Evolutionary conservation across 2,329 filamentous ascomycete species (phyloP).

Genomic region (Botrytis fabae): DNA sequence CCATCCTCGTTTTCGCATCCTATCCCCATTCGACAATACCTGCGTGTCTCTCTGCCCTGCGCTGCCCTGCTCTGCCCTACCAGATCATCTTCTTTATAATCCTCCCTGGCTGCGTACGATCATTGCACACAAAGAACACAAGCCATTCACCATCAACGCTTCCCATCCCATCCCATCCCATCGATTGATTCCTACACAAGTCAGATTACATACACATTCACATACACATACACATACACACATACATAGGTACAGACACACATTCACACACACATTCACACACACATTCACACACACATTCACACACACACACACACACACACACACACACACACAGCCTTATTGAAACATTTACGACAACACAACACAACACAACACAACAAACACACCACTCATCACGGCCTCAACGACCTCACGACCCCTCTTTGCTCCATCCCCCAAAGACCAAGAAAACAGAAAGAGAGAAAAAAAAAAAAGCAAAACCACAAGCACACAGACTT

Average conservation of each 20-base stretch:
- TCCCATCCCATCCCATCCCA: not conserved
- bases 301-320: no score
- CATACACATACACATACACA: not conserved
- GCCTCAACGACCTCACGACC: not conserved
- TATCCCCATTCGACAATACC: not conserved
- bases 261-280: not conserved
- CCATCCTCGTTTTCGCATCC: no score
- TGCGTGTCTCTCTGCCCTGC: not conserved
- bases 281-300: no score
- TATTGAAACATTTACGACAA: not conserved
- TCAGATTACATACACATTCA: not conserved
- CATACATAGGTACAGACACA: not conserved
- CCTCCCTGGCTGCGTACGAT: not conserved
- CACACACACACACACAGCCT: not conserved
- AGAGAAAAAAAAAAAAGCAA: not conserved
- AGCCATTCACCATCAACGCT: not conserved
- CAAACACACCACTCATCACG: constrained; percentile 3
- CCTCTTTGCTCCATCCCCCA: not conserved
- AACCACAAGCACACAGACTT: not conserved
- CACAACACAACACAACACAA: constrained; percentile 11
- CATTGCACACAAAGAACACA: not conserved
- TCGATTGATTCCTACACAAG: not conserved
- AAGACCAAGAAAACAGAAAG: not conserved
- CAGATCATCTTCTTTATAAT: not conserved
- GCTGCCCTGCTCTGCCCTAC: not conserved